Base-by-base conservation (phyloP, 116 monocot genomes). In the Dioscorea cayenensis region DNA sequence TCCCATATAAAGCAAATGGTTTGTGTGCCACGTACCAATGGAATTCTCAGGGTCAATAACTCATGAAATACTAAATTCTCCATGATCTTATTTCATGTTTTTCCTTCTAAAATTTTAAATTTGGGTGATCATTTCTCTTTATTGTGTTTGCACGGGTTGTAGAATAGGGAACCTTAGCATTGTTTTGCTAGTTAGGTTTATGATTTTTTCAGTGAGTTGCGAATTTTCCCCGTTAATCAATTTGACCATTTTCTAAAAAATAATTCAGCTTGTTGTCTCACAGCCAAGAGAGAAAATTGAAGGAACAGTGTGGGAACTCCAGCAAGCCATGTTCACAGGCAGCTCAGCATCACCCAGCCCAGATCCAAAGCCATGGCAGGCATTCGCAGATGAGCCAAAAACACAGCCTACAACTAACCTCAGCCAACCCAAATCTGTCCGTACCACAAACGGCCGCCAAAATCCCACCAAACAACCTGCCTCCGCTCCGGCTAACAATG, bases 251-350 rank as follows among this genome's bases (percentile, higher is more conserved):
- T 32, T 32, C 32, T 32, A 2, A 32, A 32, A 32, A 32, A 32
- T 2, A 32, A 32, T 2, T 32, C 32, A 55, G 17, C 16, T 55
- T n/a, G n/a, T n/a, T 5, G 12, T 16, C 55, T 55, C 58, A 50
- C 78, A 89, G 92, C 80, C 67, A 64, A 80, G 80, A 69, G 84
- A 80, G 51, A 92, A 88, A 82, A 84, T 84, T 36, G 86, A 92
- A 79, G 92, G 88, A 67, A 79, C 85, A 2, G 71, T 83, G 29
- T 75, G 75, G 69, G 80, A 85, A 65, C 82, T 86, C 73, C 78
- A 84, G 49, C 73, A 82, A 36, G 82, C 76, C 14, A 77, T 86
- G 83, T 67, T 76, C 35, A 50, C 76, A 50, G 77, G 28, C 62
- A 71, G 66, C 23, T 61, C 84, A 6, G 3, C 70, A 11, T 64